Evolutionary conservation across 441 rosid genomes (phyloP), one percentile per base, ranked within the genome.

Genomic region (Arabidopsis hybrid): DNA sequence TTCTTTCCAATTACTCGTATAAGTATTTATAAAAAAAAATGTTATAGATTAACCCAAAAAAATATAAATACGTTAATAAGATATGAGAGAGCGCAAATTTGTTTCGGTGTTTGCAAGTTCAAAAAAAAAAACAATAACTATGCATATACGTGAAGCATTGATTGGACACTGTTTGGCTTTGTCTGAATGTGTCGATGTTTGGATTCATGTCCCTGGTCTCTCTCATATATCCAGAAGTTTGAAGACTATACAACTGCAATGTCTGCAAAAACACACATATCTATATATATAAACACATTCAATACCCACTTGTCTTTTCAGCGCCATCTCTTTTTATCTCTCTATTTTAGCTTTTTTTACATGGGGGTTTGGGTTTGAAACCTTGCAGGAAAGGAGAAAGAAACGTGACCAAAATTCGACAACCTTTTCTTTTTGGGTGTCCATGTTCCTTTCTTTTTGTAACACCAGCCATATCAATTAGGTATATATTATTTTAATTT

Each of bases 271-370:
- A 16, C 60, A 55, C 39, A 13, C 60, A 31, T 55, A 55, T 0
- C 60, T 29, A 55, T 31, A 55, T 7, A 55, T 7, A 12, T 46
- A 0, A 43, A 46, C 59, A 55, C 17, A 55, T 31, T 31, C 18
- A 55, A 31, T 55, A 55, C 60, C 39, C 60, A 55, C 39, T 55
- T 31, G 39, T 55, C 39, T 55, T 55, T 31, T 55, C 60, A 55
- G 6, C 31, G 17, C 16, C 39, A 10, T 55, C 5, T 29, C 14
- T 31, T 31, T 55, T 55, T 12, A 26, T 26, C n/a, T 29, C n/a
- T 29, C 35, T 12, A 6, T 12, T 5, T 26, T 26, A 26, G 8
- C 14, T 26, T 26, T 55, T 53, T 55, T 13, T 13, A 13, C 60
- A 55, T 55, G 16, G 36, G 60, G 57, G n/a, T 53, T 53, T 26